Evolutionary conservation across 345 rosid species (phyloP).

Genomic region (Camelina hispida): DNA sequence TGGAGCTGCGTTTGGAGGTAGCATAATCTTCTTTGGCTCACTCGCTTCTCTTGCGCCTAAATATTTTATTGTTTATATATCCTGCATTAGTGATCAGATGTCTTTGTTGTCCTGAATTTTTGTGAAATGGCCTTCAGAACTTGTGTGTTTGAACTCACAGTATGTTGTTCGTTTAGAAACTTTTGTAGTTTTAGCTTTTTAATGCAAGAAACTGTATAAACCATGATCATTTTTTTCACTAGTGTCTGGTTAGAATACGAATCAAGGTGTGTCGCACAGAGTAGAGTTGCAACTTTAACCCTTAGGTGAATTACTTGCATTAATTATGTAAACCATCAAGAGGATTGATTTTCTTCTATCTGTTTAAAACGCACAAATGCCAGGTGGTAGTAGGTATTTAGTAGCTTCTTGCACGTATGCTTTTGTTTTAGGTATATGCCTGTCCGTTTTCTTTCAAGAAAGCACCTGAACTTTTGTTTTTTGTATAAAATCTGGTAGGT

Average conservation of each 20-base stretch:
- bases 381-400: slow-evolving; percentile 20
- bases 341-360: background rate
- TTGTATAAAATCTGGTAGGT: slow-evolving; percentile 50
- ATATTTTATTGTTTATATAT: background rate
- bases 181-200: background rate
- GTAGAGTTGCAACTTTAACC: slow-evolving; percentile 10
- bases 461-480: slow-evolving; percentile 28
- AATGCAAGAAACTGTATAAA: background rate
- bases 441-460: slow-evolving; percentile 7
- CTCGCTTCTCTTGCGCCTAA: slow-evolving; percentile 13
- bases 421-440: background rate
- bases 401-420: slow-evolving; percentile 13
- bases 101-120: slow-evolving; percentile 1
- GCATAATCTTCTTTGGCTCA: slow-evolving; percentile 10
- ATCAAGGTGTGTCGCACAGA: background rate
- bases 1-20: slow-evolving; percentile 95
- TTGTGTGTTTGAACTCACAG: slow-evolving; percentile 8
- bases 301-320: slow-evolving; percentile 4
- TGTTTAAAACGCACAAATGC: slow-evolving; percentile 5
- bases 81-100: background rate
- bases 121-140: slow-evolving; percentile 4
- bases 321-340: background rate
- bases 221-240: background rate
- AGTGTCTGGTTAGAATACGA: background rate
- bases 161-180: background rate